Percentiles rank a stretch among this genome's conserved stretches.
Evolutionary conservation across 148 eudicot genomes (phyloP).

Genomic region (Rhododendron griersonianum): DNA sequence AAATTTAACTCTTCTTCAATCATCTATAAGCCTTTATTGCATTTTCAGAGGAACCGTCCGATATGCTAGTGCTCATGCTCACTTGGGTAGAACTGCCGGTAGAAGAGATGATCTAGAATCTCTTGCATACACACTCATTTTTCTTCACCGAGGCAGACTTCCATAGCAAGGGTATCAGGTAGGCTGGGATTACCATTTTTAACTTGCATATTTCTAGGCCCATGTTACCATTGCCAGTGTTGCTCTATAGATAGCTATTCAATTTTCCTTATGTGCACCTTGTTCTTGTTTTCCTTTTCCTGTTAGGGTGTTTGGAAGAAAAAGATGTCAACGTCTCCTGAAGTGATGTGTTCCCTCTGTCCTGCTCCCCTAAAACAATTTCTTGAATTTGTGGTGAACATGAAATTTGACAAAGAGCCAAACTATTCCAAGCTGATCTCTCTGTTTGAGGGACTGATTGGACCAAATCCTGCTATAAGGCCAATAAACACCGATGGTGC

Average conservation of each 20-base stretch:
- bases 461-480: slow-evolving; percentile 72
- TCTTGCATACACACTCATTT: slow-evolving; percentile 84
- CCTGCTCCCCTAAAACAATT: slow-evolving; percentile 66
- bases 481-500: slow-evolving; percentile 90
- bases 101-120: slow-evolving; percentile 93
- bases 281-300: slow-evolving; percentile 1
- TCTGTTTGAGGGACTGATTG: slow-evolving; percentile 67
- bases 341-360: slow-evolving; percentile 62
- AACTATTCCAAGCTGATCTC: slow-evolving; percentile 81
- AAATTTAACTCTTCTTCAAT: not conserved
- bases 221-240: not conserved
- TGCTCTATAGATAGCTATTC: not conserved
- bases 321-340: slow-evolving; percentile 88
- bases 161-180: slow-evolving; percentile 99
- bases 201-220: not conserved
- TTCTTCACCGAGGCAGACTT: slow-evolving; percentile 80
- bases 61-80: slow-evolving; percentile 95
- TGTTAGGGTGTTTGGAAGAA: slow-evolving; percentile 84
- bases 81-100: slow-evolving; percentile 90
- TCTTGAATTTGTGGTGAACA: slow-evolving; percentile 71
- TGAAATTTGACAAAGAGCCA: slow-evolving; percentile 95
- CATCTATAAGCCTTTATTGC: not conserved
- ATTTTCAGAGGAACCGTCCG: slow-evolving; percentile 71
- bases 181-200: not conserved
- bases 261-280: not conserved